A percentile compares a stretch with the other conserved stretches of the same genome.
These are phyloP conservation scores for Ascochyta viciae-villosae DNA, from an alignment of 2,329 filamentous ascomycete species.

Conservation along the genomic window DNA sequence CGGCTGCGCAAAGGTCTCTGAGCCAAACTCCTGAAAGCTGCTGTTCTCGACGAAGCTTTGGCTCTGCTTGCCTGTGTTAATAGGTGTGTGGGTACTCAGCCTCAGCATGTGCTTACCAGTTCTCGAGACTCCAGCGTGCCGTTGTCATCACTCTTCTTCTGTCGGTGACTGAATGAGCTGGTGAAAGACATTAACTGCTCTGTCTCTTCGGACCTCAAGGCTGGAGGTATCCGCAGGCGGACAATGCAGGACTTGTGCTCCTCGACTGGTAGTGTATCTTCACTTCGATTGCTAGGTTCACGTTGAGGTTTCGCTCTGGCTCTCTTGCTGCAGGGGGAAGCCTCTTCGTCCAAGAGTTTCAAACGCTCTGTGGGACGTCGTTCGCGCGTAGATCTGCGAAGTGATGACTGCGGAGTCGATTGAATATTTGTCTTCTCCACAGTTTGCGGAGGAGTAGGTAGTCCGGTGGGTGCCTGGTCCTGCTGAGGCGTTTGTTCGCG, in stretches of 20 bases:
- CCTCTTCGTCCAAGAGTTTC: background rate
- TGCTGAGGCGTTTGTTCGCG: slow-evolving; percentile 3
- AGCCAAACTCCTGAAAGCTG: background rate
- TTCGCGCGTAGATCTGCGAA: slow-evolving; percentile 5
- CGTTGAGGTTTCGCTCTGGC: background rate
- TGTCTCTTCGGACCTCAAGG: too few species aligned
- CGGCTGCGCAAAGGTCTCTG: slow-evolving; percentile 11
- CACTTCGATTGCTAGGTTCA: background rate
- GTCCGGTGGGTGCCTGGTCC: background rate
- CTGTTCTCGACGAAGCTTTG: background rate
- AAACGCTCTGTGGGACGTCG: slow-evolving; percentile 3
- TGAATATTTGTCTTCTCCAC: background rate
- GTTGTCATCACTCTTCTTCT: background rate
- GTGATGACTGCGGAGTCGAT: background rate
- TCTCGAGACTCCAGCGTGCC: background rate
- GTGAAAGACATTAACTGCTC: slow-evolving; percentile 6
- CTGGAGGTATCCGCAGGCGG: background rate
- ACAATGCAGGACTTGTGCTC: background rate
- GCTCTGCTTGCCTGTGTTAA: background rate
- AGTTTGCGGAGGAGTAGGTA: slow-evolving; percentile 7
- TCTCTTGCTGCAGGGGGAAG: background rate
- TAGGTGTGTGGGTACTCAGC: background rate
- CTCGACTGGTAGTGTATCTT: background rate
- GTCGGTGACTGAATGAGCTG: slow-evolving; percentile 2
- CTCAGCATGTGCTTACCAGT: background rate